Conservation (phyloP, 2,329 filamentous ascomycete genomes). For the Cladosporium sp. region DNA sequence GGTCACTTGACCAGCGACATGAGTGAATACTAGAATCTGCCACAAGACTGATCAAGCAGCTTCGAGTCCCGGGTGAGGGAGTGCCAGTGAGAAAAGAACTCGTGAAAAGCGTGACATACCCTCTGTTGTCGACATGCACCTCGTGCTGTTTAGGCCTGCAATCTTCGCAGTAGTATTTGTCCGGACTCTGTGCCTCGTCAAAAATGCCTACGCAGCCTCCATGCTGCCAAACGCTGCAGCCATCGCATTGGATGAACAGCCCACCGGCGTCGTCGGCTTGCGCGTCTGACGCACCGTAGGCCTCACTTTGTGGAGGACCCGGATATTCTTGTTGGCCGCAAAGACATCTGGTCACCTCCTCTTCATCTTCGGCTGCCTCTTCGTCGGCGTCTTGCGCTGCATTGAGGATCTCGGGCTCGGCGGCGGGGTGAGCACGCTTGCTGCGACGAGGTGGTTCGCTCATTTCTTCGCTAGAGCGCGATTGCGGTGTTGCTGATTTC, state of each 20-base stretch:
- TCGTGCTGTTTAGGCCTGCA: slow-evolving; percentile 90
- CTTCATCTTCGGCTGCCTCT: slow-evolving; percentile 58
- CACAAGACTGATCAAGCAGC: neutral
- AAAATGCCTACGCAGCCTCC: slow-evolving; percentile 96
- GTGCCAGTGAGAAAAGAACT: neutral
- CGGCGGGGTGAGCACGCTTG: slow-evolving; percentile 69
- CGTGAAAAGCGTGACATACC: slow-evolving; percentile 58
- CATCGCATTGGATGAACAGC: slow-evolving; percentile 96
- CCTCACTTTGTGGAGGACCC: slow-evolving; percentile 62
- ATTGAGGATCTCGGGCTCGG: slow-evolving; percentile 50
- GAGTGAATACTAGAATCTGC: neutral
- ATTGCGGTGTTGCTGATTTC: slow-evolving; percentile 71
- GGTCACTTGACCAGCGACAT: neutral
- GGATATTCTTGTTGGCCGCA: slow-evolving; percentile 95
- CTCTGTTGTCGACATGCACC: slow-evolving; percentile 73
- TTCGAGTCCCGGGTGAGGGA: neutral
- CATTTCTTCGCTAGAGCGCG: slow-evolving; percentile 64
- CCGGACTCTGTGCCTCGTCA: slow-evolving; percentile 85
- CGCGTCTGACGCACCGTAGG: slow-evolving; percentile 40
- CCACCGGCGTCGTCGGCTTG: slow-evolving; percentile 83
- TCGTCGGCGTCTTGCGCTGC: slow-evolving; percentile 40
- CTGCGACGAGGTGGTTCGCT: slow-evolving; percentile 72
- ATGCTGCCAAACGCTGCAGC: slow-evolving; percentile 98
- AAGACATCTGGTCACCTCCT: slow-evolving; percentile 90
- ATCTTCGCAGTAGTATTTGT: slow-evolving; percentile 96